phyloP scores from a whole-genome alignment of 371 early-diverging fungal species.

The Catenaria anguillulae region DNA sequence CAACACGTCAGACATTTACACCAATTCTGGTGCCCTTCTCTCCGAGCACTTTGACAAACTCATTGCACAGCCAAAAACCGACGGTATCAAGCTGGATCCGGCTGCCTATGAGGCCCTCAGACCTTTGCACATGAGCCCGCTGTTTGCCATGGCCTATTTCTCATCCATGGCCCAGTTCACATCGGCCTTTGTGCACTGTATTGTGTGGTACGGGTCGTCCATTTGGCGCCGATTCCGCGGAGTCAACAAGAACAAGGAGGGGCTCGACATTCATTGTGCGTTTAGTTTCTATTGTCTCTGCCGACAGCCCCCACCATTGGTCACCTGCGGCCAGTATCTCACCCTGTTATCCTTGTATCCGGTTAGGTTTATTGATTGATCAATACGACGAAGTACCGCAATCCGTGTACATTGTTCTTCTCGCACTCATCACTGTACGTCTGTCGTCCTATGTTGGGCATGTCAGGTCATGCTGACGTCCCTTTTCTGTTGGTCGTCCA shows the following conservation, averaged over 20 bases:
- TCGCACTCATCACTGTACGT: conserved; percentile 32
- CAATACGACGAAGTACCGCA: conserved; percentile 21
- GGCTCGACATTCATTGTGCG: background rate
- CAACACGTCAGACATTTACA: background rate
- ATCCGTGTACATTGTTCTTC: conserved; percentile 54
- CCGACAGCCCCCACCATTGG: too few species aligned
- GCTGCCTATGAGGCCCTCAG: background rate
- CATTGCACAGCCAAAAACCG: background rate
- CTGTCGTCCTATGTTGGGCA: background rate
- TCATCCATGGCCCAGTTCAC: conserved; percentile 49
- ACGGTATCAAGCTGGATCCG: background rate
- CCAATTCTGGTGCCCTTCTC: background rate
- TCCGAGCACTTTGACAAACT: background rate
- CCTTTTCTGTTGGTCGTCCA: conserved; percentile 14
- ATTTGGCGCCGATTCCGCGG: conserved; percentile 16
- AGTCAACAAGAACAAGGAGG: background rate
- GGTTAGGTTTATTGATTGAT: conserved; percentile 32
- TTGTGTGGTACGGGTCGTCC: conserved; percentile 45
- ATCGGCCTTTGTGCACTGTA: conserved; percentile 47
- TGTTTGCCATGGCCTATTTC: conserved; percentile 23
- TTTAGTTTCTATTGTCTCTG: too few species aligned
- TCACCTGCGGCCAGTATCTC: too few species aligned
- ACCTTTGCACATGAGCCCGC: background rate
- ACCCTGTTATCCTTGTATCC: too few species aligned
- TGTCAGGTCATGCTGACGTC: too few species aligned